A percentile compares a stretch with the other conserved stretches of the same genome.
Conservation (phyloP, 176 grass and related monocot genomes). For the Canna indica region DNA sequence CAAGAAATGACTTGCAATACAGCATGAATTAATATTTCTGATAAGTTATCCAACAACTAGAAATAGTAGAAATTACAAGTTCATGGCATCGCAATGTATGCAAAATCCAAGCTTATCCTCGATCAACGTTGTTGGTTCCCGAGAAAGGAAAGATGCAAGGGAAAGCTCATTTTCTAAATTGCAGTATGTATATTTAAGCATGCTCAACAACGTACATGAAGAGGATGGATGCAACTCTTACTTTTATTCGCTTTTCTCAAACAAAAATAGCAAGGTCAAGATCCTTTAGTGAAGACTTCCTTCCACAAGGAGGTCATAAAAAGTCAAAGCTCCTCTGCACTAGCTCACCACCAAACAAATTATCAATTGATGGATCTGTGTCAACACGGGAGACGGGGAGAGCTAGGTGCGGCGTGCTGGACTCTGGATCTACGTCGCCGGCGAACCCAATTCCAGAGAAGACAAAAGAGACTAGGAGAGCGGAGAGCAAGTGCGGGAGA, state of each 20-base stretch:
- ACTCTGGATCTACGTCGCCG: no score
- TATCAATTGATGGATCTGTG: constrained; percentile 40
- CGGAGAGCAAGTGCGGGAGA: no score
- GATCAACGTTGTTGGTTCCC: not conserved
- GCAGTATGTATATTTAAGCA: not conserved
- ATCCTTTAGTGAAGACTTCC: not conserved
- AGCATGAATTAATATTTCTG: no score
- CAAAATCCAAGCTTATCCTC: not conserved
- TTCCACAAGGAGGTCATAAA: constrained; percentile 39
- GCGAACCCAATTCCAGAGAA: no score
- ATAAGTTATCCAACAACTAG: no score
- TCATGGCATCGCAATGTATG: not conserved
- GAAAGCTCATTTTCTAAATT: not conserved
- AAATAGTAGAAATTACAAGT: not conserved
- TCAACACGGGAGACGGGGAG: no score
- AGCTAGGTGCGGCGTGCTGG: no score
- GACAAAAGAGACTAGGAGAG: no score
- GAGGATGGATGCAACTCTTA: not conserved
- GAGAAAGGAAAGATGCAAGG: constrained; percentile 6
- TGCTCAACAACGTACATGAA: not conserved
- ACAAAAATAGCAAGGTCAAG: no score
- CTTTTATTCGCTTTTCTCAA: not conserved
- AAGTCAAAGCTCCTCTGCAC: constrained; percentile 69
- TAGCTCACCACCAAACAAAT: constrained; percentile 35
- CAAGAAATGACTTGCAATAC: no score